phyloP scores from a whole-genome alignment of 805 yeast genomes.

The Ogataea methylovora region DNA sequence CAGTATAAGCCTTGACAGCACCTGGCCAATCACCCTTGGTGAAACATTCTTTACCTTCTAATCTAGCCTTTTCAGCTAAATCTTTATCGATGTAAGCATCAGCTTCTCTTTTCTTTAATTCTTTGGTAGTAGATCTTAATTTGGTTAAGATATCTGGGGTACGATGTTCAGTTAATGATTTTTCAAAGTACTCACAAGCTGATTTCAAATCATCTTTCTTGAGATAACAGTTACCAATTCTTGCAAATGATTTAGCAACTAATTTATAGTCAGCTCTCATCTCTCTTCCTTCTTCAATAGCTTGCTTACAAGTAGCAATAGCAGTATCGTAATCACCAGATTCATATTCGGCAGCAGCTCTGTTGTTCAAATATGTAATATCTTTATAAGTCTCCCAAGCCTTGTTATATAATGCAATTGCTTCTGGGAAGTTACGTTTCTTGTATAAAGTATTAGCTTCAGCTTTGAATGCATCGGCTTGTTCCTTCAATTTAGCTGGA shows the following conservation, averaged over 20 bases:
- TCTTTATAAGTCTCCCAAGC: constrained; percentile 82
- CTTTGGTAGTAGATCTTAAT: constrained; percentile 82
- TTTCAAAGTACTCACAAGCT: constrained; percentile 77
- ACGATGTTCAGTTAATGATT: constrained; percentile 94
- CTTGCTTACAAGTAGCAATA: constrained; percentile 69
- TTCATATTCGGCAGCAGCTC: constrained; percentile 97
- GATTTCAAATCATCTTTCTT: constrained; percentile 65
- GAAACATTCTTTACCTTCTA: constrained; percentile 84
- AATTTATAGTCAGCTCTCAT: constrained; percentile 85
- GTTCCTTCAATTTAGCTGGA: constrained; percentile 28
- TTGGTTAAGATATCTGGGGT: constrained; percentile 88
- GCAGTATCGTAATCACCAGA: constrained; percentile 87
- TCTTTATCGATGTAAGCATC: constrained; percentile 79
- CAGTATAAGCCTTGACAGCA: constrained; percentile 91
- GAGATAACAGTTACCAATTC: constrained; percentile 77
- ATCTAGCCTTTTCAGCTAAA: constrained; percentile 92
- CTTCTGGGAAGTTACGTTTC: constrained; percentile 83
- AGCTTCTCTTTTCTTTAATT: constrained; percentile 70
- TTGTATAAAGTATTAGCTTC: constrained; percentile 86
- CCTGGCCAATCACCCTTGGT: constrained; percentile 92
- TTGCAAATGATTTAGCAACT: constrained; percentile 87
- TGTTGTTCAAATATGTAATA: constrained; percentile 89
- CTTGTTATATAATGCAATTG: constrained; percentile 74
- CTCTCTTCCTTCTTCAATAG: constrained; percentile 87
- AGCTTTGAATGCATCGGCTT: constrained; percentile 68